Base-by-base conservation (phyloP, 169 alveolate genomes). In the Plasmodium coatneyi region DNA sequence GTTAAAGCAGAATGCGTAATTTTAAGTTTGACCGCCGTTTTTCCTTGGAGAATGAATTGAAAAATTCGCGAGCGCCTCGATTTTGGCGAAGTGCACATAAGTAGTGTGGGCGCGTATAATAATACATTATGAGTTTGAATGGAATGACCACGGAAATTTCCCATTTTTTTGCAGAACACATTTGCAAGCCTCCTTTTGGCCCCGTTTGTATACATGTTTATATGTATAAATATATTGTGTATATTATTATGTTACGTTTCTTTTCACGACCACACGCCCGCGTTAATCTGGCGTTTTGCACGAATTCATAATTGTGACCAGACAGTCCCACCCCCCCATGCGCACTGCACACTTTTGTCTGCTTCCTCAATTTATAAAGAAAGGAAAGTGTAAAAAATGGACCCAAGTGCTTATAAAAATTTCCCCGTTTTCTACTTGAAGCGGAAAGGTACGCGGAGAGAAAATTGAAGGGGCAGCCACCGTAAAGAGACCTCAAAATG, bases 321-420 rank as follows among this genome's bases (percentile, higher is more conserved):
- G 22, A 56, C 60, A 60, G 28, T 14, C 60, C 60, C n/a, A 19
- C 16, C 28, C 25, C 66, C 28, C 22, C 25, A 79, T 36, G 82
- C 16, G 1, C 49, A 22, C 32, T 28, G 34, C 9, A 19, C 32
- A 49, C 32, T 80, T 54, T 81, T 56, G 39, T 34, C 25, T 28
- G 10, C 25, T 83, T 34, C 83, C 30, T 12, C 25, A 84, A 7
- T 74, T 74, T 82, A 82, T 82, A 22, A 30, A 25, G 9, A 4
- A 79, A 54, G 46, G 49, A 79, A 79, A 79, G 66, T n/a, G 43
- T 78, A 78, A 87, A 56, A 79, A 54, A 87, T 87, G 93, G 93
- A 87, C 30, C 93, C 93, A 49, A 76, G 74, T 32, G 56, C 93
- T 80, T 79, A 54, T 39, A 87, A 78, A 41, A 87, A 87, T 79